A percentile compares a stretch with the other conserved stretches of the same genome.
Conservation (phyloP, 495 filamentous ascomycete genomes). For the Aspergillus cavernicola region DNA sequence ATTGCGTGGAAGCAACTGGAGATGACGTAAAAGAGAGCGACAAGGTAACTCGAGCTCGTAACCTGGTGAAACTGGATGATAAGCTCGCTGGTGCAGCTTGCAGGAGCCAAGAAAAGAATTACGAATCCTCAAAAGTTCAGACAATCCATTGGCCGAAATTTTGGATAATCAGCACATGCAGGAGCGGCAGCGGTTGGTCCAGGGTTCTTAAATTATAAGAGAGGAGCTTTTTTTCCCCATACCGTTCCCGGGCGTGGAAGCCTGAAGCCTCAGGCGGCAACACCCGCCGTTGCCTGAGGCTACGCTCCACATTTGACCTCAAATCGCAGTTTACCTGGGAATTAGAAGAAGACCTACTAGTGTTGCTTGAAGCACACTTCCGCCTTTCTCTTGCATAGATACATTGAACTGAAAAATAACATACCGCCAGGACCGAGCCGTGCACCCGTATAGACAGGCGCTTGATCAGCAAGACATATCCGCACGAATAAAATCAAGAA, state of each 20-base stretch:
- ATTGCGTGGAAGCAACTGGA: background rate
- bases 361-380: no score
- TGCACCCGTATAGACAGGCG: background rate
- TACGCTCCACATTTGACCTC: no score
- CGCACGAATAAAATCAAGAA: background rate
- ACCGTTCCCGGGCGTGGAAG: background rate
- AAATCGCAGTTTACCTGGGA: no score
- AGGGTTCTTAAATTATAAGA: background rate
- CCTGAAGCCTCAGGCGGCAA: no score
- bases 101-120: slow-evolving; percentile 3
- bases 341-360: no score
- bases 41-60: background rate
- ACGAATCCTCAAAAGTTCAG: background rate
- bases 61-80: background rate
- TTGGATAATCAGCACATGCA: slow-evolving; percentile 1
- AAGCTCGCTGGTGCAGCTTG: background rate
- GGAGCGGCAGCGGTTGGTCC: background rate
- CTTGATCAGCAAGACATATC: no score
- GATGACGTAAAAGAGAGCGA: slow-evolving; percentile 1
- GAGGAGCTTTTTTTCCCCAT: background rate
- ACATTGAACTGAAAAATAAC: background rate
- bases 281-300: background rate
- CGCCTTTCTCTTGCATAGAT: background rate
- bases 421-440: background rate
- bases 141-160: background rate